Base-by-base conservation (phyloP, 768 basidiomycete species). In the Mycena capillaripes region DNA sequence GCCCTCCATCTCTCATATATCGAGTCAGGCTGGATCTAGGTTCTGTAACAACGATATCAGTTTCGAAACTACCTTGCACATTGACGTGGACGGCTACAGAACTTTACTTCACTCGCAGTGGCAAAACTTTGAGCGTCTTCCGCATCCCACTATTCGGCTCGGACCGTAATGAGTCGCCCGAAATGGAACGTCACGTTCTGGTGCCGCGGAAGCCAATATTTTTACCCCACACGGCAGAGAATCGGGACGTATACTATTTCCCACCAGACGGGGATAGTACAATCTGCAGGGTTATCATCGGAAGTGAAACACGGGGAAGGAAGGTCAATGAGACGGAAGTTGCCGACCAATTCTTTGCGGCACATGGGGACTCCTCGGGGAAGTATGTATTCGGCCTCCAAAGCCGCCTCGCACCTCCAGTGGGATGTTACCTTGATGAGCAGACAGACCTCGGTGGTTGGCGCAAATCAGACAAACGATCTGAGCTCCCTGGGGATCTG, bases 41-140 rank as follows among this genome's bases (percentile, higher is more conserved):
- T 19, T 29, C 59, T 32, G 29, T 38, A 30, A 32, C 42, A 2
- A 38, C 55, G 9, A 17, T 80, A 5, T 42, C 65, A 16, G 75
- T 77, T n/a, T 74, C 79, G 19, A 61, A 74, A 29, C 70, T 79
- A 11, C 79, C 80, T 1, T 79, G 42, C 71, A 78, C 70, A 30
- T 42, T 81, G 30, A 81, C 78, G 2, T 81, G 80, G 80, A 77
- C 74, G 3, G 48, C 72, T 12, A 53, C 70, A 9, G 42, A 80
- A 12, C 70, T 80, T 11, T 80, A 78, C 66, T n/a, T 80, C 25
- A 78, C 79, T 2, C 46, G 68, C 16, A 75, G 75, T 59, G 59
- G 48, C n/a, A 57, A 56, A 3, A 55, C 56, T 10, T 73, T 81
- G 21, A 48, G 56, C 27, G 77, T 79, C 5, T 72, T 40, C 29